Evolutionary conservation across 352 stramenopile species (phyloP), one percentile per base, ranked within the genome.

Genomic region (Phytophthora europaea): DNA sequence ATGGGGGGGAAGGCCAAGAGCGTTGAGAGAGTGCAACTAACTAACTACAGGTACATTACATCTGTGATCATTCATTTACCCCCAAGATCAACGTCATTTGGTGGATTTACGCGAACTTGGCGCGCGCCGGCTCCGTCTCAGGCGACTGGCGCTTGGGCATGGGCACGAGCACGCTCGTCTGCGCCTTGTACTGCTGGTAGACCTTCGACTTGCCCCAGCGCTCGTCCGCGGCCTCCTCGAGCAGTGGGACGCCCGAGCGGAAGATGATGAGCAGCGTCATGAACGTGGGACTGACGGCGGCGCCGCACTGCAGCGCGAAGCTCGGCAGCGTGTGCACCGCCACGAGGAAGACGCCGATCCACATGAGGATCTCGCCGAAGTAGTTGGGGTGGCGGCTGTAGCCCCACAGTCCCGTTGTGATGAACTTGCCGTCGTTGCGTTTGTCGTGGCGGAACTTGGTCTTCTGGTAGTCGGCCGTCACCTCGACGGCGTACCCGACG

Each of bases 321-420:
- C 72, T 83, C 8, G 78, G 77, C 36, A 94, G 67, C 47, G 79
- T 78, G 65, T 83, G 82, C 33, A 86, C 79, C 0, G 65, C 66
- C 45, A 79, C 63, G 34, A 84, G 28, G 71, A 89, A 92, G 50
- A 90, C 70, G n/a, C 81, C 84, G 57, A 90, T 50, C 93, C 93
- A 98, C 77, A 98, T 93, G 26, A 92, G 60, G 56, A 98, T 94
- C 82, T 98, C 94, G 23, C 92, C 93, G 33, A 95, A 87, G 79
- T 98, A 98, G 74, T 98, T 98, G 3, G 94, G 94, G 85, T 98
- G 94, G 26, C 93, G 88, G 67, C 82, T 95, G 66, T 94, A 97
- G 56, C 72, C 65, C 92, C 92, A 98, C 4, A 98, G 76, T 0
- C 92, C 92, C 2, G 66, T 74, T 16, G 76, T 77, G 59, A 96